phyloP scores from a whole-genome alignment of 164 flowering plant species.

The Paratinospora sagittata region DNA sequence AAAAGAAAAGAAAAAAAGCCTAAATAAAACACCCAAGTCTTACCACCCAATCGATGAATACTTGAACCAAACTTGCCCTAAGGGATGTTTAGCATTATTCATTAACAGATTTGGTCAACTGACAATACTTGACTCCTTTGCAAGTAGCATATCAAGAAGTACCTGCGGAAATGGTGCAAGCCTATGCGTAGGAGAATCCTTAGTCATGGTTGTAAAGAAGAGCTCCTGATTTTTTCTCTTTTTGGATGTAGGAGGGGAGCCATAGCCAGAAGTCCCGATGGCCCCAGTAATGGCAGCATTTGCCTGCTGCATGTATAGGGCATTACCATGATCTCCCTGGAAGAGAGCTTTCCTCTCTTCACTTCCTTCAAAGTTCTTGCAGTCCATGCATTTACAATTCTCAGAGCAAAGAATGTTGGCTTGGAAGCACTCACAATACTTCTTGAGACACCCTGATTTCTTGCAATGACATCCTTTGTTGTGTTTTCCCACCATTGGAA shows the following conservation, averaged over 20 bases:
- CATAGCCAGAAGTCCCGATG: slow-evolving; percentile 88
- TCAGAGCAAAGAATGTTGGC: slow-evolving; percentile 89
- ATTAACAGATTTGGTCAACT: neutral
- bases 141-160: slow-evolving; percentile 6
- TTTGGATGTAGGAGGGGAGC: slow-evolving; percentile 63
- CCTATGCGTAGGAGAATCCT: slow-evolving; percentile 46
- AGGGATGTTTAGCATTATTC: neutral
- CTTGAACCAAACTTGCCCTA: too few relatives aligned
- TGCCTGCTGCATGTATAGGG: slow-evolving; percentile 72
- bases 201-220: slow-evolving; percentile 37
- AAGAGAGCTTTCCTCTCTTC: slow-evolving; percentile 85
- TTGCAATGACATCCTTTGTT: slow-evolving; percentile 95
- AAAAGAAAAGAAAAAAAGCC: too few relatives aligned
- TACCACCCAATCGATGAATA: too few relatives aligned
- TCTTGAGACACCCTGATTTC: slow-evolving; percentile 91
- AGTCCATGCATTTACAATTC: slow-evolving; percentile 86
- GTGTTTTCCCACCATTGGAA: slow-evolving; percentile 54
- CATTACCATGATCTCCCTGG: slow-evolving; percentile 67
- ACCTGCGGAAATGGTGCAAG: slow-evolving; percentile 61
- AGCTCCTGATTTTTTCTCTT: slow-evolving; percentile 70
- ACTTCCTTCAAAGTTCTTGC: slow-evolving; percentile 92
- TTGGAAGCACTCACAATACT: slow-evolving; percentile 92
- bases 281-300: slow-evolving; percentile 98
- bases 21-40: too few relatives aligned
- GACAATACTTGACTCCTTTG: neutral